Evolutionary conservation across 2,329 filamentous ascomycete species (phyloP).

Genomic region (Alternaria ethzedia): DNA sequence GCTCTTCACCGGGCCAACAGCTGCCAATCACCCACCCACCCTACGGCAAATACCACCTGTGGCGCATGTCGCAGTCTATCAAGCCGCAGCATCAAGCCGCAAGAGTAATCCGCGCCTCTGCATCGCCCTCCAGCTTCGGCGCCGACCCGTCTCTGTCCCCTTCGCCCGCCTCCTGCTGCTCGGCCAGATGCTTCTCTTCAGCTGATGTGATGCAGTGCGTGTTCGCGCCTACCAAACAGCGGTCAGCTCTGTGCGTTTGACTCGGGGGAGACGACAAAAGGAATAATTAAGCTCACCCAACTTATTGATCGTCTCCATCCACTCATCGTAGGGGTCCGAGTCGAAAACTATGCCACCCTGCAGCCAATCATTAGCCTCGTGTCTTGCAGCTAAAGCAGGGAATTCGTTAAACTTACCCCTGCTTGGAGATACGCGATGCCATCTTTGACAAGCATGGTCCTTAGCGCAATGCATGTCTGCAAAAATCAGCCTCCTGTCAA

Average conservation of each 20-base stretch:
- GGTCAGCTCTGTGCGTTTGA: conserved; percentile 25
- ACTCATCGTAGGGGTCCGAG: conserved; percentile 88
- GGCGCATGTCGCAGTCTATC: conserved; percentile 25
- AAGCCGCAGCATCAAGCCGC: conserved; percentile 30
- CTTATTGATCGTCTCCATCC: conserved; percentile 97
- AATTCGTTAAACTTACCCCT: conserved; percentile 68
- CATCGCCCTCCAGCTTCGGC: conserved; percentile 15
- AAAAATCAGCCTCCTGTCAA: conserved; percentile 32
- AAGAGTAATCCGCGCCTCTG: conserved; percentile 33
- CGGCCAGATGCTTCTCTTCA: conserved; percentile 70
- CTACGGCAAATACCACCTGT: conserved; percentile 11
- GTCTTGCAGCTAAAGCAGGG: conserved; percentile 18
- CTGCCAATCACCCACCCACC: background rate
- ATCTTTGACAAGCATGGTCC: conserved; percentile 95
- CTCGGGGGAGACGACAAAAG: conserved; percentile 1
- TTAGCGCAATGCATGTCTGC: conserved; percentile 70
- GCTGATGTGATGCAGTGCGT: conserved; percentile 86
- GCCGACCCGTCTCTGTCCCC: conserved; percentile 13
- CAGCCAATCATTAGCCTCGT: conserved; percentile 26
- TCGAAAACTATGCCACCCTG: conserved; percentile 60
- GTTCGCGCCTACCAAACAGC: conserved; percentile 63
- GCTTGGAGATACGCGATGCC: conserved; percentile 89
- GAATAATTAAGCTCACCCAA: conserved; percentile 58
- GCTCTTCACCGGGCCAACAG: background rate
- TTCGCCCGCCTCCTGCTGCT: conserved; percentile 44